Conservation (phyloP, 257 asterid species). For the Solanum arcanum region DNA sequence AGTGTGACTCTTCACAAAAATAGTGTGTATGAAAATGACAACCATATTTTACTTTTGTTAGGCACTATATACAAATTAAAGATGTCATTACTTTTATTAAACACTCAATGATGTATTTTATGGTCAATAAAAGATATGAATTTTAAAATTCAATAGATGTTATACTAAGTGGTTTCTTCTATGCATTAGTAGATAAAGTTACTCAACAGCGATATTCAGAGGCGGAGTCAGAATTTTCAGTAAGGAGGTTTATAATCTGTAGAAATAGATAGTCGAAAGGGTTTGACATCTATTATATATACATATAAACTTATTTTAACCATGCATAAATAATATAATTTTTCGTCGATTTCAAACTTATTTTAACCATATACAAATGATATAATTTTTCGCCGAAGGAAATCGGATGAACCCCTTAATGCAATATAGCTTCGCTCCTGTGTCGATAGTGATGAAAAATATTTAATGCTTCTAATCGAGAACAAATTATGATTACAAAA, state of each 20-base stretch:
- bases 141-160: background rate
- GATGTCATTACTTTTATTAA: background rate
- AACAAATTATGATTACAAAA: background rate
- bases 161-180: background rate
- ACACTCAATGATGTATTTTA: background rate
- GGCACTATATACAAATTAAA: background rate
- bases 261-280: too few relatives aligned
- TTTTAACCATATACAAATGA: too few relatives aligned
- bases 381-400: accelerated
- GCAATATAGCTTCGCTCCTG: accelerated
- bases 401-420: too few relatives aligned
- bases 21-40: background rate
- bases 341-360: too few relatives aligned
- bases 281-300: too few relatives aligned
- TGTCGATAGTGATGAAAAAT: background rate
- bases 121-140: background rate
- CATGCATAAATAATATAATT: too few relatives aligned
- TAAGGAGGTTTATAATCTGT: too few relatives aligned
- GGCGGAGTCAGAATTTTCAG: too few relatives aligned
- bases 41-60: background rate
- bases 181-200: background rate
- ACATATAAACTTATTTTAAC: too few relatives aligned
- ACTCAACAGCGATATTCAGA: background rate
- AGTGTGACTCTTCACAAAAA: background rate
- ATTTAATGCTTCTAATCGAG: background rate